Evolutionary conservation across 495 filamentous ascomycete species (phyloP).

Genomic region (Tuber umbilicatum): DNA sequence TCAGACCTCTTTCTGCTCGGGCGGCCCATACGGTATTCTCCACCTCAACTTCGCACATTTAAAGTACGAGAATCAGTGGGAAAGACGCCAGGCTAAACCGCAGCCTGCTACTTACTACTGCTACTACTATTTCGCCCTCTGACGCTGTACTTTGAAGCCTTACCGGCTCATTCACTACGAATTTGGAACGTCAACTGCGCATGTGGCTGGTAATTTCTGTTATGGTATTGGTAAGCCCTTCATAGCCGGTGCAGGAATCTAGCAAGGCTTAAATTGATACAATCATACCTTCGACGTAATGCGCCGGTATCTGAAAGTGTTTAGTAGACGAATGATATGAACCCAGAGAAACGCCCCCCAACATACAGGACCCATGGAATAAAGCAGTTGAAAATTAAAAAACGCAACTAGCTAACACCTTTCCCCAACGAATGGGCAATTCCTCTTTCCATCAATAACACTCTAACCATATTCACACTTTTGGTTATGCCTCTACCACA

Average conservation of each 20-base stretch:
- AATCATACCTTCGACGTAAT: neutral
- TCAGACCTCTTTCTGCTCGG: neutral
- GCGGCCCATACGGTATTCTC: neutral
- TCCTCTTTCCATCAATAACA: neutral
- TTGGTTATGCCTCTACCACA: constrained; percentile 8
- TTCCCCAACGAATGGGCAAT: neutral
- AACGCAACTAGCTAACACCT: constrained; percentile 1
- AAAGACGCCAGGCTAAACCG: neutral
- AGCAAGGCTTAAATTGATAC: neutral
- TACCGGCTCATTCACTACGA: neutral
- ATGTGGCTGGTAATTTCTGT: neutral
- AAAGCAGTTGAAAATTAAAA: neutral
- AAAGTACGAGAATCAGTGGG: neutral
- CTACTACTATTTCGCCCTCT: neutral
- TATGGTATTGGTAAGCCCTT: neutral
- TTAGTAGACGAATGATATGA: neutral
- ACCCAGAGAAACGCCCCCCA: constrained; percentile 2
- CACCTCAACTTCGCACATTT: neutral
- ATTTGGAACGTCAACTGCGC: neutral
- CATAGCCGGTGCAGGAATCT: neutral
- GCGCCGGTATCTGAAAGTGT: neutral
- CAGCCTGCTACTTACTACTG: no score
- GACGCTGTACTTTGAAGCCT: neutral
- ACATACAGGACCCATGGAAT: neutral
- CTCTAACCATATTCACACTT: neutral